Percentiles rank a stretch among this genome's conserved stretches.
phyloP scores from a whole-genome alignment of 2,329 filamentous ascomycete genomes.

The Aspergillus tamarii region DNA sequence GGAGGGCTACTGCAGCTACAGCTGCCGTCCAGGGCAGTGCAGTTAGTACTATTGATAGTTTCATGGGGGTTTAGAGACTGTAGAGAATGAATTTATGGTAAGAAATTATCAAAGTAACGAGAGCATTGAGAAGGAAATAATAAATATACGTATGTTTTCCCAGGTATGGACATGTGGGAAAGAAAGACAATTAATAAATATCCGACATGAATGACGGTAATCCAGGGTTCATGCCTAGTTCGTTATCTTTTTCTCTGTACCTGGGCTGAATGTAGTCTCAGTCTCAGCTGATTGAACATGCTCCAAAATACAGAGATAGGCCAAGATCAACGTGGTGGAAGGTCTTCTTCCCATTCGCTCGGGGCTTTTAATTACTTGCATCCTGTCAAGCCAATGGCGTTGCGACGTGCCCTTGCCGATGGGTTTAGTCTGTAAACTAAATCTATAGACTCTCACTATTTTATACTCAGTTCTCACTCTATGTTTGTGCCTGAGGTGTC shows the following conservation, averaged over 20 bases:
- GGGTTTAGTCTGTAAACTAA: background rate
- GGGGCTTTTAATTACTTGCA: background rate
- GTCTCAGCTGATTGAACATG: too few species aligned
- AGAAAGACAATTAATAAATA: background rate
- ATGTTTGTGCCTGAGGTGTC: too few species aligned
- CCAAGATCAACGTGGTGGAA: conserved; percentile 18
- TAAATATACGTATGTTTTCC: too few species aligned
- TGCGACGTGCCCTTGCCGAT: background rate
- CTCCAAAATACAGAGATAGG: background rate
- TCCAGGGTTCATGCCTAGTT: background rate
- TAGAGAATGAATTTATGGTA: too few species aligned
- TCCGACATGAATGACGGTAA: background rate
- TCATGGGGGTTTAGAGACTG: conserved; percentile 20
- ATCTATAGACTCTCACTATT: too few species aligned
- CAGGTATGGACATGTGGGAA: background rate
- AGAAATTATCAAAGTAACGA: too few species aligned
- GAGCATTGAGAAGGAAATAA: background rate
- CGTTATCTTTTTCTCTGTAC: too few species aligned
- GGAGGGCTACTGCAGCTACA: conserved; percentile 20
- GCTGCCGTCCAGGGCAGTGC: conserved; percentile 18
- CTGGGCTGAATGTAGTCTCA: background rate
- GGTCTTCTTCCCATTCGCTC: conserved; percentile 12
- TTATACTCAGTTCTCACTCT: too few species aligned
- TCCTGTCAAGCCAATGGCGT: conserved; percentile 10
- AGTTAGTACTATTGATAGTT: conserved; percentile 17